Evolutionary conservation across 176 grass and related monocot species (phyloP).

Genomic region (Ensete ventricosum): DNA sequence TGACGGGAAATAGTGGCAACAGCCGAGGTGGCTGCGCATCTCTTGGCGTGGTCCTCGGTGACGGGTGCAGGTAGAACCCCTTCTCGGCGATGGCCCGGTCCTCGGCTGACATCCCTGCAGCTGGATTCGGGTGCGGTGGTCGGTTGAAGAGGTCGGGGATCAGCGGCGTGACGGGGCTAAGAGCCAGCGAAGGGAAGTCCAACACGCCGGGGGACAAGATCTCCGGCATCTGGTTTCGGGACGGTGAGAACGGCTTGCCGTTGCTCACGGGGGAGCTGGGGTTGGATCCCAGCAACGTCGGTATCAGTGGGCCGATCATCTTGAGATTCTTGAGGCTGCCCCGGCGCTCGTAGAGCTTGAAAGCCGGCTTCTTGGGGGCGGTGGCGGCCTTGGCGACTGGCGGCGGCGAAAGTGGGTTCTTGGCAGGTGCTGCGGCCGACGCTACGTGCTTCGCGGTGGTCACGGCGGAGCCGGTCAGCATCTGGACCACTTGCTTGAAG

Average conservation of each 20-base stretch:
- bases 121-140: constrained; percentile 20
- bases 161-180: constrained; percentile 87
- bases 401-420: neutral
- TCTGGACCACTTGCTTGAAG: constrained; percentile 97
- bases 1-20: constrained; percentile 78
- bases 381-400: constrained; percentile 23
- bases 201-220: constrained; percentile 75
- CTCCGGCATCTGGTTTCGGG: constrained; percentile 31
- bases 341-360: constrained; percentile 92
- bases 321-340: constrained; percentile 72
- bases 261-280: no score
- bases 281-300: constrained; percentile 26
- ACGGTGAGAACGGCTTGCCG: constrained; percentile 24
- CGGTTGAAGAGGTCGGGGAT: constrained; percentile 53
- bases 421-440: constrained; percentile 17
- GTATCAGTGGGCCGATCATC: constrained; percentile 68
- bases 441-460: constrained; percentile 9
- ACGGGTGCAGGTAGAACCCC: constrained; percentile 80
- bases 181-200: constrained; percentile 64
- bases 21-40: constrained; percentile 49
- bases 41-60: constrained; percentile 28
- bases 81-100: constrained; percentile 65
- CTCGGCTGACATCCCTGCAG: constrained; percentile 50
- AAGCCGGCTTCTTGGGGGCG: constrained; percentile 71
- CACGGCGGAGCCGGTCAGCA: constrained; percentile 76